These are phyloP conservation scores for Penicillium riverlandense DNA, from an alignment of 495 filamentous ascomycete species.

Conservation along the genomic window DNA sequence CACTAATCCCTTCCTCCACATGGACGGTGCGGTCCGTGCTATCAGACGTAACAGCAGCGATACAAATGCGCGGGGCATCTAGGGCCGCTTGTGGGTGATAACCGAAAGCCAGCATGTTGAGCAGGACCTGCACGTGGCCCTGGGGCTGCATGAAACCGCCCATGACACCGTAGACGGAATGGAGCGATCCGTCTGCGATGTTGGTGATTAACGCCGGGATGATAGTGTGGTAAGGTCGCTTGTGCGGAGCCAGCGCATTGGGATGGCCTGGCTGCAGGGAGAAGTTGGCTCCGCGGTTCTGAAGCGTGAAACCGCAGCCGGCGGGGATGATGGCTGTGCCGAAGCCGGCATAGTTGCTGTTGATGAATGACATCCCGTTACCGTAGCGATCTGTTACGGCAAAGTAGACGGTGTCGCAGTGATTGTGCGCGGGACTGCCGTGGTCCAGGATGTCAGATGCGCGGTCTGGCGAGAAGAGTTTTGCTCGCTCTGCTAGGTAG, in stretches of 20 bases:
- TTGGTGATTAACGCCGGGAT: conserved; percentile 90
- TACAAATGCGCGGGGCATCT: conserved; percentile 82
- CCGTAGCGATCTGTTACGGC: conserved; percentile 69
- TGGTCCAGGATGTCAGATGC: conserved; percentile 52
- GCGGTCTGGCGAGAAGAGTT: conserved; percentile 56
- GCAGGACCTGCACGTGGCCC: conserved; percentile 89
- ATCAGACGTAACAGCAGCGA: conserved; percentile 56
- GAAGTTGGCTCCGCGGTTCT: conserved; percentile 91
- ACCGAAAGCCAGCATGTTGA: conserved; percentile 85
- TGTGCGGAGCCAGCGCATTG: conserved; percentile 71
- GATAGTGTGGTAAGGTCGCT: conserved; percentile 95
- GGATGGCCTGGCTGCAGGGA: conserved; percentile 59
- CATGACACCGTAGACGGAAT: conserved; percentile 92
- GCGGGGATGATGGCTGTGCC: conserved; percentile 79
- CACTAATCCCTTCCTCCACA: conserved; percentile 78
- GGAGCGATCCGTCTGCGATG: conserved; percentile 58
- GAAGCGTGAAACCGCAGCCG: conserved; percentile 83
- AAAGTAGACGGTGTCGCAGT: conserved; percentile 91
- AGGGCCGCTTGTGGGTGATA: conserved; percentile 81
- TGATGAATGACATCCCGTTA: conserved; percentile 94
- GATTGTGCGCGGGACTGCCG: conserved; percentile 61
- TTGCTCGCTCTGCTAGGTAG: conserved; percentile 64
- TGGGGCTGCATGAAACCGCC: conserved; percentile 99
- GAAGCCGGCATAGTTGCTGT: conserved; percentile 88
- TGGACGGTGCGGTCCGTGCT: conserved; percentile 54